Base-by-base conservation (phyloP, 1,284 basidiomycete species). In the Xanthoconium separans region DNA sequence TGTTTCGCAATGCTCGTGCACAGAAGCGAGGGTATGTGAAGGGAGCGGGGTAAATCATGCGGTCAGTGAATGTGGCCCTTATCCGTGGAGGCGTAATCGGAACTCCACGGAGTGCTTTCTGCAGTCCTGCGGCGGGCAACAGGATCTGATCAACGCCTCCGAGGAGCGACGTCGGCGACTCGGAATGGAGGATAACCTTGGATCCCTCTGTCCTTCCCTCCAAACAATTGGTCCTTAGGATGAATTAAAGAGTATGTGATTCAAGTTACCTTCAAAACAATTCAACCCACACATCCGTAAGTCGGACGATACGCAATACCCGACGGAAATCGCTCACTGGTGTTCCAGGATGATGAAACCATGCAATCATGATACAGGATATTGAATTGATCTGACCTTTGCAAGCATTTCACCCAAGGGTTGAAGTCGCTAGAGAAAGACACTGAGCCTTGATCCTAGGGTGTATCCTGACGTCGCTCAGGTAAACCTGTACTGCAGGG, bases 61-160 rank as follows among this genome's bases (percentile, higher is more conserved):
- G 57, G 44, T 41, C 54, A 58, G 47, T 37, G 39, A 51, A 40
- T 24, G 43, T 27, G 16, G 24, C n/a, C 44, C 48, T 20, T 43
- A 36, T 40, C 49, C 56, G 47, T 58, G 53, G 55, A 49, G 51
- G 59, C 34, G 20, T 50, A 4, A 48, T 45, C 56, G 66, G 61
- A 61, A 56, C 47, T 66, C 64, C 68, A 70, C 64, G 66, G 64
- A 52, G 49, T 47, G 22, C 11, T 50, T 40, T 37, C 44, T 57
- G 47, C 30, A 47, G 41, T 18, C 44, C 54, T 47, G 51, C 51
- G 42, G 31, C 10, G 22, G 12, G 39, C 43, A 51, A 39, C 13
- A 44, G 34, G 33, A 33, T 49, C 36, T 41, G n/a, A 37, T 27
- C 33, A 27, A 44, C 34, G 40, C 29, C 42, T 43, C 39, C 16